Conservation (phyloP, 768 basidiomycete species). For the Termitomyces sp. region DNA sequence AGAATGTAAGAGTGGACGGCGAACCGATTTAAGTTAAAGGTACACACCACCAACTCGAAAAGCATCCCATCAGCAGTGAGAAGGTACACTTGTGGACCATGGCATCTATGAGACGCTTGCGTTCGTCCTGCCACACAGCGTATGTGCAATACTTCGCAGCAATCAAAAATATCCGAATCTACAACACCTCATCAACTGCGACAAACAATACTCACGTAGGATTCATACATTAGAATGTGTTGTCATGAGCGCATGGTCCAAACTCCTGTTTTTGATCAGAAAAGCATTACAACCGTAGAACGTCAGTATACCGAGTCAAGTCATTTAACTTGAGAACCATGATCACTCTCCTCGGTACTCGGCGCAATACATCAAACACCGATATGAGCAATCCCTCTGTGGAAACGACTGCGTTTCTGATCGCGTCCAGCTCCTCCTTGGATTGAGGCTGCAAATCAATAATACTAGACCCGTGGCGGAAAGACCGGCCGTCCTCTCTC, state of each 20-base stretch:
- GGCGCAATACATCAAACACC: conserved; percentile 82
- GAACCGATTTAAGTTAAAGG: not conserved
- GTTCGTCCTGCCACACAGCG: conserved; percentile 75
- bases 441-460: conserved; percentile 70
- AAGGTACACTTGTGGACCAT: conserved; percentile 49
- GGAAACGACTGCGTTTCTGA: conserved; percentile 77
- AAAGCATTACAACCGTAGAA: not conserved
- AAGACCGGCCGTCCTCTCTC: conserved; percentile 28
- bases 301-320: conserved; percentile 53
- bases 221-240: conserved; percentile 69
- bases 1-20: conserved; percentile 1
- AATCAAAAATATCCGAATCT: conserved; percentile 86
- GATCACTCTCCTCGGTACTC: conserved; percentile 76
- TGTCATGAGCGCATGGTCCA: conserved; percentile 82
- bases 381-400: conserved; percentile 78
- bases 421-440: conserved; percentile 72
- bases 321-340: conserved; percentile 88
- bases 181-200: conserved; percentile 4
- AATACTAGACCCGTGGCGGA: conserved; percentile 68
- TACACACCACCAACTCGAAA: conserved; percentile 66
- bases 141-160: conserved; percentile 83
- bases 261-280: conserved; percentile 39
- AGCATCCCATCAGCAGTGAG: conserved; percentile 40
- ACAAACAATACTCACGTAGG: not conserved
- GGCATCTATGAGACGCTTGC: conserved; percentile 33